These are phyloP conservation scores for Kandelia obovata DNA, from an alignment of 345 rosid species.

Conservation along the genomic window DNA sequence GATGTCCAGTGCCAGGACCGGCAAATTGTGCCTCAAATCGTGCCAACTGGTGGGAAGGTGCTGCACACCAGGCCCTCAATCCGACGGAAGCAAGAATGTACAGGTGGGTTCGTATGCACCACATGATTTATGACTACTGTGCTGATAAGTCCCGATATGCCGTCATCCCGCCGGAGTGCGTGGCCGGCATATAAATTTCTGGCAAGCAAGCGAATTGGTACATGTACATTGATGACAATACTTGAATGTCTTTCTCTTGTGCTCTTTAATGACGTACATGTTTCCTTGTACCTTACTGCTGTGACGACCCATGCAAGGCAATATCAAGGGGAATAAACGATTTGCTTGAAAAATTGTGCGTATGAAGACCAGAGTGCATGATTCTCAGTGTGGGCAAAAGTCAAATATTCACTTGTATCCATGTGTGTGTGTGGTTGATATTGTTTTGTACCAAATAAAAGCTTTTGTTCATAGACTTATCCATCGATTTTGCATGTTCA, in stretches of 20 bases:
- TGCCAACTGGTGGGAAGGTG: conserved; percentile 80
- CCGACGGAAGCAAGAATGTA: conserved; percentile 71
- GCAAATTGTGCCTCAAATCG: conserved; percentile 54
- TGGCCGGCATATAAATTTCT: conserved; percentile 48
- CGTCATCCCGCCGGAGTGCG: conserved; percentile 72
- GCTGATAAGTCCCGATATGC: conserved; percentile 73
- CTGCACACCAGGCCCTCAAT: conserved; percentile 52
- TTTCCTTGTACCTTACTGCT: conserved; percentile 8
- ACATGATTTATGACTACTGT: conserved; percentile 93
- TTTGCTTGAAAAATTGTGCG: not conserved
- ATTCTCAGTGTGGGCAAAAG: not conserved
- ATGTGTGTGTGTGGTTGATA: conserved; percentile 14
- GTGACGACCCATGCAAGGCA: conserved; percentile 12
- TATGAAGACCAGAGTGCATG: not conserved
- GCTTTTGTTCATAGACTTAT: not conserved
- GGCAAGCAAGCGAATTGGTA: not conserved
- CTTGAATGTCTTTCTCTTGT: not conserved
- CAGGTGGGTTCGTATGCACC: conserved; percentile 89
- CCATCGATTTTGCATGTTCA: too few species aligned
- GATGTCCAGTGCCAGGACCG: conserved; percentile 82
- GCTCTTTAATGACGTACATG: conserved; percentile 5
- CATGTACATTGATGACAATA: conserved; percentile 3
- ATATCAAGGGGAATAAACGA: not conserved
- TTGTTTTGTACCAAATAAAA: conserved; percentile 16
- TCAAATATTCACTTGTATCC: conserved; percentile 11